Base-by-base conservation (phyloP, 345 rosid species). In the Passiflora organensis region DNA sequence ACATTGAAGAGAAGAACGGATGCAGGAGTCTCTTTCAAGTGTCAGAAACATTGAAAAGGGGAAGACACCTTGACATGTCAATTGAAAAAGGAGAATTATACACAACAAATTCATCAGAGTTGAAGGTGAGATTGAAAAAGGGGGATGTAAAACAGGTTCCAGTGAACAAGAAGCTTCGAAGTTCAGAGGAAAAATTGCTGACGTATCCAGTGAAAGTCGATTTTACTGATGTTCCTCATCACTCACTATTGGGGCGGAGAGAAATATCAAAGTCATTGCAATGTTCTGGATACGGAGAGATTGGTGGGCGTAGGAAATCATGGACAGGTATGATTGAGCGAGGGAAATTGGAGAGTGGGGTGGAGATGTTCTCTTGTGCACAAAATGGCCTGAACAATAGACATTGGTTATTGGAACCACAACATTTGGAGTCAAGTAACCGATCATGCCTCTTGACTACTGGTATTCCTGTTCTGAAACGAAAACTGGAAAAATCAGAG, bases 401-500 rank as follows among this genome's bases (percentile, higher is more conserved):
- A 15, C 16, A 10, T 15, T 49, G 55, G 47, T 18, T 47, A 50
- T 19, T 24, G 19, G 22, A 59, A 50, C 54, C 56, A 38, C 58
- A 6, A 38, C 38, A 45, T 19, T 38, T 32, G 19, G 44, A 60
- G 41, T 46, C 56, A 38, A 51, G 46, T 22, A 55, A 20, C 23
- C 46, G 42, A 28, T 17, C 52, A 43, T 17, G 17, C 48, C 46
- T 13, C 46, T 56, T 57, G 13, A 43, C 60, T 2, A 39, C 48
- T 22, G 62, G 48, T 43, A 63, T 64, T 67, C 76, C 69, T 63
- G 49, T 64, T 53, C 51, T 62, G 62, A 80, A 76, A 63, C 62
- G 69, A 13, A 66, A 60, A 24, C 6, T 19, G 0, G 59, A 59
- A 48, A 62, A 70, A 65, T 43, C 24, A 43, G 72, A 43, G 53